Conservation (phyloP, 345 rosid species). For the Eucalyptus cloeziana region DNA sequence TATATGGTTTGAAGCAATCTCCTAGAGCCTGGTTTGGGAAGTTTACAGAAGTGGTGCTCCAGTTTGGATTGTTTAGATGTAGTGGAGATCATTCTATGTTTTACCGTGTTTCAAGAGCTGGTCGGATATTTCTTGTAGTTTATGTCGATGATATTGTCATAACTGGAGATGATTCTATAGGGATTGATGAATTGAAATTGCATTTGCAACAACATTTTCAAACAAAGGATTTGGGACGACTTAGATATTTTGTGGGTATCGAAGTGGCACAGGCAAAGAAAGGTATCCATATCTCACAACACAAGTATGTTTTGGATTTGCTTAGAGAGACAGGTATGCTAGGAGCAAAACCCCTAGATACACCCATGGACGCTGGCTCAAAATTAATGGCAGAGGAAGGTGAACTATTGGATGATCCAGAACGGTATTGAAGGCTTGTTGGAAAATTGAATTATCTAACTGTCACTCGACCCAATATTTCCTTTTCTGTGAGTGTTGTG, state of each 20-base stretch:
- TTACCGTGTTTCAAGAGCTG: background rate
- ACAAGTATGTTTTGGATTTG: background rate
- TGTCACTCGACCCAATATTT: no score
- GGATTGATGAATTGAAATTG: background rate
- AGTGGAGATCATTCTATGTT: background rate
- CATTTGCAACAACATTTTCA: background rate
- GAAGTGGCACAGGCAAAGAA: background rate
- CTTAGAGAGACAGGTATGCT: background rate
- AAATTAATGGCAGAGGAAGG: background rate
- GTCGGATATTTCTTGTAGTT: background rate
- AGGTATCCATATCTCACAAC: background rate
- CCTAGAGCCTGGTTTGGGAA: background rate
- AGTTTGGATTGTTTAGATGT: background rate
- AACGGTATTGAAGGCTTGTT: background rate
- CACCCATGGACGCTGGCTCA: background rate
- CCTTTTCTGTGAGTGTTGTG: no score
- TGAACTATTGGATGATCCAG: no score
- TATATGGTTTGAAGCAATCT: background rate
- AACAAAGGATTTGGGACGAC: background rate
- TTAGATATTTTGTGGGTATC: background rate
- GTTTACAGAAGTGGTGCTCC: background rate
- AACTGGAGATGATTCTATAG: background rate
- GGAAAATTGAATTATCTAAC: background rate
- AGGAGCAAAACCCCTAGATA: background rate
- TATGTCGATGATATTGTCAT: background rate